These are phyloP conservation scores for Verticillium nonalfalfae DNA, from an alignment of 2,329 filamentous ascomycete species.

Conservation along the genomic window DNA sequence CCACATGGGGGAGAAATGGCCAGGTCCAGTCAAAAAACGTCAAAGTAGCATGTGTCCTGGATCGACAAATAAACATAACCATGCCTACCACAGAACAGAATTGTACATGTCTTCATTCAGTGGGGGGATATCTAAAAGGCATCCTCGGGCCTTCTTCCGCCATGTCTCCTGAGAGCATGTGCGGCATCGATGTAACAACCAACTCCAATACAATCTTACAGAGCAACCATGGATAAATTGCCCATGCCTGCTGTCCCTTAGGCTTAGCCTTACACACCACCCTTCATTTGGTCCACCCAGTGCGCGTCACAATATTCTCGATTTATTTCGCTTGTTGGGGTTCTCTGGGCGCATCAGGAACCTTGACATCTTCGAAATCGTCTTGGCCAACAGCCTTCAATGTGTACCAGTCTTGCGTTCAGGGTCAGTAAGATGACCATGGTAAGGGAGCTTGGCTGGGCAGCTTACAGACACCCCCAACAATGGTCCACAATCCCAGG, in stretches of 20 bases:
- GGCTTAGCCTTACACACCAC: not conserved
- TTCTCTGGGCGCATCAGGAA: conserved; percentile 65
- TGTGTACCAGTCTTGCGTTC: conserved; percentile 46
- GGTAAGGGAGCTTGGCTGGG: not conserved
- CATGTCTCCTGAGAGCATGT: not conserved
- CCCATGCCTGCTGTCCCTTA: not conserved
- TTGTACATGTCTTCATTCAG: not conserved
- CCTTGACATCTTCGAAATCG: conserved; percentile 91
- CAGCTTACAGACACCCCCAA: conserved; percentile 82
- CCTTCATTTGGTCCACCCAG: too few species aligned
- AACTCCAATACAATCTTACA: not conserved
- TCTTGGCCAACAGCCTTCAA: conserved; percentile 89
- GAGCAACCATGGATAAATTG: not conserved
- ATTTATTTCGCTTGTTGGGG: conserved; percentile 29
- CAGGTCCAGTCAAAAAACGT: too few species aligned
- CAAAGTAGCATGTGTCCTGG: too few species aligned
- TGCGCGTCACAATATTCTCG: not conserved
- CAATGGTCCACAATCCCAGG: conserved; percentile 64
- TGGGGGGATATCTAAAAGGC: not conserved
- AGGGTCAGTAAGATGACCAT: not conserved
- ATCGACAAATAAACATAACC: not conserved
- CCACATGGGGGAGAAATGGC: too few species aligned
- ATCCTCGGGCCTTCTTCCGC: not conserved
- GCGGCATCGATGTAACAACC: not conserved
- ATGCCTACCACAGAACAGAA: not conserved